Evolutionary conservation across 2,329 filamentous ascomycete genomes (phyloP), one percentile per base, ranked within the genome.

Genomic region (Colletotrichum falcatum): DNA sequence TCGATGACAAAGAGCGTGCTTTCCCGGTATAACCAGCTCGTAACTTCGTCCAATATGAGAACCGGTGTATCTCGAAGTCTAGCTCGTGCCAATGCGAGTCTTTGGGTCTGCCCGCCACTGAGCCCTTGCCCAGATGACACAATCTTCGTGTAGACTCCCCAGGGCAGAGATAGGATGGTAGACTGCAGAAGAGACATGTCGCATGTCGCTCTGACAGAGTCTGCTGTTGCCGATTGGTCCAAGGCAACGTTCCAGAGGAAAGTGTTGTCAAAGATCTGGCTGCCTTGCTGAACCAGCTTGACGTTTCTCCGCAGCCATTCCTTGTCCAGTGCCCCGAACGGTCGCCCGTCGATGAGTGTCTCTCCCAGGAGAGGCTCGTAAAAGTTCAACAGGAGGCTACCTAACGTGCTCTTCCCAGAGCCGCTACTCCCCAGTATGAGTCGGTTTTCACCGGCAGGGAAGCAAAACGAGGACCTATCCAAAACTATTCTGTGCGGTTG

Each of bases 401-500:
- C 91, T 1, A 98, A 77, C 0, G 95, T 98, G 74, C 94, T 97
- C 79, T 98, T 98, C 0, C 95, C 95, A 2, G 94, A 97, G 0
- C 96, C 96, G 76, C 94, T 97, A 75, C 87, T 88, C 0, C 95
- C 96, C 60, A 98, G 89, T 2, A 98, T 85, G 76, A 96, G 98
- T 0, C 90, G 94, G 3, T 91, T 89, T 72, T 92, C 85, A 0
- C 92, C 91, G 0, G 91, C 85, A 0, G 90, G 88, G 67, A 98
- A 95, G 73, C 85, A 87, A 71, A 98, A 86, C 0, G 85, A 90
- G 0, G 88, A 87, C 8, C 87, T 81, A 1, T 87, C 80, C 12
- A 98, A 83, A 1, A 91, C 90, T 0, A 80, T 77, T 23, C 87
- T 86, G 1, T 86, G 81, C 0, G 88, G 88, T 56, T 92, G 91